phyloP scores from a whole-genome alignment of 306 rosid genomes.

The Corylus avellana region DNA sequence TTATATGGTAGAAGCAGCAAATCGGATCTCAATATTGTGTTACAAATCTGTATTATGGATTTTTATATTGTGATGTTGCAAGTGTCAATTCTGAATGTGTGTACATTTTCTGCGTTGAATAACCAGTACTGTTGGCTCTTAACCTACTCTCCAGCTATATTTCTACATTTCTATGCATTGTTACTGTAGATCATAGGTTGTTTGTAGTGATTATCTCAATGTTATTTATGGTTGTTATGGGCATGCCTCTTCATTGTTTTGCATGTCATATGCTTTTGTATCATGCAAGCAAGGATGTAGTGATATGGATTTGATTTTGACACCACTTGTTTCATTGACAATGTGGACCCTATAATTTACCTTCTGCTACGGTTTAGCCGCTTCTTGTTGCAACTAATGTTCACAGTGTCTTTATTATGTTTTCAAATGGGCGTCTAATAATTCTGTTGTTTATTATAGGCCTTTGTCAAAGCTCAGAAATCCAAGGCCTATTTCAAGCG shows the following conservation, averaged over 20 bases:
- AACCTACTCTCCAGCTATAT: no score
- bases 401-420: background rate
- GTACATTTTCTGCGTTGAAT: background rate
- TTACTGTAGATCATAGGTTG: no score
- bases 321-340: background rate
- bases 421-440: background rate
- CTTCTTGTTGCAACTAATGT: background rate
- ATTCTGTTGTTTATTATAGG: slow-evolving; percentile 31
- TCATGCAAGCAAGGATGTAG: background rate
- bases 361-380: background rate
- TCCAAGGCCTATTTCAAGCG: slow-evolving; percentile 76
- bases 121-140: background rate
- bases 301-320: background rate
- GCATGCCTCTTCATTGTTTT: background rate
- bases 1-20: no score
- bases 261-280: background rate
- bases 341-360: background rate
- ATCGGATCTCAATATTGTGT: no score
- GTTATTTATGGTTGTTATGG: background rate
- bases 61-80: background rate
- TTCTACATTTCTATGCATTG: no score
- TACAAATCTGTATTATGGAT: no score
- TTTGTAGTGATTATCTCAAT: no score
- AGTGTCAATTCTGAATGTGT: background rate
- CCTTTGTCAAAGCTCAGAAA: slow-evolving; percentile 60